phyloP scores from a whole-genome alignment of 2,329 filamentous ascomycete genomes.

The Penicillium sp. region DNA sequence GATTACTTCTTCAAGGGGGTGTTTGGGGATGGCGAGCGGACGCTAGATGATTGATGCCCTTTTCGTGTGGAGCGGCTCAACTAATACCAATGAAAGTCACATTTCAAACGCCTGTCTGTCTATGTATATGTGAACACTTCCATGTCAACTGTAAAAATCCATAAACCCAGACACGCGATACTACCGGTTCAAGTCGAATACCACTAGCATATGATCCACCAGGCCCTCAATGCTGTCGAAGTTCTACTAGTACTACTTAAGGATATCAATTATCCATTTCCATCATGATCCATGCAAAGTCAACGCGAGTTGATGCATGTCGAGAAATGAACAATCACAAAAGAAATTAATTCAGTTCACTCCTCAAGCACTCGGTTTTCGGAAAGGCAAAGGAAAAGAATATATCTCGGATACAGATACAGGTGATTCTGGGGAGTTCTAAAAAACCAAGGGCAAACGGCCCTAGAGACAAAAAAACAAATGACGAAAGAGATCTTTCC shows the following conservation, averaged over 20 bases:
- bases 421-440: slow-evolving; percentile 43
- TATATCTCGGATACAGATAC: slow-evolving; percentile 51
- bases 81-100: too few relatives aligned
- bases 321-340: slow-evolving; percentile 31
- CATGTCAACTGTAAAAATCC: too few relatives aligned
- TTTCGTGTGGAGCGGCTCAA: not conserved
- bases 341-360: slow-evolving; percentile 44
- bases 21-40: slow-evolving; percentile 87
- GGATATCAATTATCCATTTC: too few relatives aligned
- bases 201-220: too few relatives aligned
- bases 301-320: too few relatives aligned
- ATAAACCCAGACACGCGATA: too few relatives aligned
- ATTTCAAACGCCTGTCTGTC: too few relatives aligned
- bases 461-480: slow-evolving; percentile 32
- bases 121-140: too few relatives aligned
- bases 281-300: too few relatives aligned
- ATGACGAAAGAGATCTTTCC: slow-evolving; percentile 31
- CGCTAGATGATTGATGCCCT: slow-evolving; percentile 36
- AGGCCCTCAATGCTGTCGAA: too few relatives aligned
- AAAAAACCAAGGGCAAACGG: slow-evolving; percentile 41
- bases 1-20: slow-evolving; percentile 65
- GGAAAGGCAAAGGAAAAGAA: slow-evolving; percentile 38
- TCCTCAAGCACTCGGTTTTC: slow-evolving; percentile 45
- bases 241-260: too few relatives aligned
- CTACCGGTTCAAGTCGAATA: too few relatives aligned